Conservation (phyloP, 352 stramenopile genomes). For the Globisporangium viniferum region DNA sequence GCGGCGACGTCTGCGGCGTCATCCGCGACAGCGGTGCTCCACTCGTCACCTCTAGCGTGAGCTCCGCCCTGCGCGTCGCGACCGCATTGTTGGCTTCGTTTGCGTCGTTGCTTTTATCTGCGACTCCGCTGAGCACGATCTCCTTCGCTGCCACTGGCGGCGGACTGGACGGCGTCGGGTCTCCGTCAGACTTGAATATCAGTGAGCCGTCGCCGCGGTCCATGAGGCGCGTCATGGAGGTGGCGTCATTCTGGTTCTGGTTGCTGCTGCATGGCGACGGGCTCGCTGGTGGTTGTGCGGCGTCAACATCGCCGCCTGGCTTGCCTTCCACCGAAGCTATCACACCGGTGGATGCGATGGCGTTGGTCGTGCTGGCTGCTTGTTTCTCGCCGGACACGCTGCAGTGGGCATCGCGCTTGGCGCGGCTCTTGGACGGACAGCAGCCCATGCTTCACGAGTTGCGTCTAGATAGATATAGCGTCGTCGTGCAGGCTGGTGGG, state of each 20-base stretch:
- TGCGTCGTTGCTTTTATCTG: neutral
- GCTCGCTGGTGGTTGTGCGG: neutral
- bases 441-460: conserved; percentile 41
- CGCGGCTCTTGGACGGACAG: conserved; percentile 48
- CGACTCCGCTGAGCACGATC: neutral
- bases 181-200: conserved; percentile 32
- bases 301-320: neutral
- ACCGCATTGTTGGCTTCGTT: neutral
- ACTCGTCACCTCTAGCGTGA: neutral
- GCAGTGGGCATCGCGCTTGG: conserved; percentile 4
- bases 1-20: conserved; percentile 8
- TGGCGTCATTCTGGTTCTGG: conserved; percentile 7
- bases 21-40: neutral
- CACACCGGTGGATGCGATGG: neutral
- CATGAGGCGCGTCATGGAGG: conserved; percentile 32
- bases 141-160: neutral
- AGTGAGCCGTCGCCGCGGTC: conserved; percentile 26
- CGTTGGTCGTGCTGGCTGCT: neutral
- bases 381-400: conserved; percentile 1
- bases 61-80: neutral
- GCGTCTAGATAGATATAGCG: too few relatives aligned
- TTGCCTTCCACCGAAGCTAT: neutral
- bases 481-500: neutral
- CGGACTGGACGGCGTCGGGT: conserved; percentile 16
- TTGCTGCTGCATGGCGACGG: neutral